Evolutionary conservation across 495 filamentous ascomycete genomes (phyloP).

Genomic region (Aspergillus egyptiacus): DNA sequence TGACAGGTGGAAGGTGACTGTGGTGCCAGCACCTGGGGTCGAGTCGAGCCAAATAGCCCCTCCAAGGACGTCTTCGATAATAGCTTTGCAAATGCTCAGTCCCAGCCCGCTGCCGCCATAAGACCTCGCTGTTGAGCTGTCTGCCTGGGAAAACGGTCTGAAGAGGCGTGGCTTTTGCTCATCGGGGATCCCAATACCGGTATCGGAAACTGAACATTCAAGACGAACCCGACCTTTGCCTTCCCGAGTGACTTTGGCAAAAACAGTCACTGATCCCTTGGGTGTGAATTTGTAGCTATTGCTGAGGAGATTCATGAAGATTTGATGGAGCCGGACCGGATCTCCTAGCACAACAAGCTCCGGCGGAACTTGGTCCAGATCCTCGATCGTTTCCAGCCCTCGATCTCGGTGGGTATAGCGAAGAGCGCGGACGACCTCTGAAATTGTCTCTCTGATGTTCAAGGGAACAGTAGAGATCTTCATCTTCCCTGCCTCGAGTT

Average conservation of each 20-base stretch:
- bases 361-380: constrained; percentile 56
- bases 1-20: constrained; percentile 74
- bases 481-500: constrained; percentile 94
- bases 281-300: constrained; percentile 95
- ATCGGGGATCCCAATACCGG: constrained; percentile 80
- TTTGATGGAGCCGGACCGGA: constrained; percentile 84
- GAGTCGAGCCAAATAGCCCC: constrained; percentile 80
- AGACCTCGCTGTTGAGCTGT: constrained; percentile 77
- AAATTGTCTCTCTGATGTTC: constrained; percentile 78
- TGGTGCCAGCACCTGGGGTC: constrained; percentile 68
- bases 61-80: constrained; percentile 85
- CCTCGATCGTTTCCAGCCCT: constrained; percentile 67
- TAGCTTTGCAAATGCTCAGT: constrained; percentile 88
- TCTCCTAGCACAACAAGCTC: constrained; percentile 81
- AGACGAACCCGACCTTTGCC: constrained; percentile 62
- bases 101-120: constrained; percentile 89
- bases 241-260: constrained; percentile 63
- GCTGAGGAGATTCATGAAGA: constrained; percentile 86
- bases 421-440: constrained; percentile 78
- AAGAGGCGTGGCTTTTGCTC: constrained; percentile 80
- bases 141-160: constrained; percentile 85
- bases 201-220: constrained; percentile 83
- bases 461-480: constrained; percentile 82
- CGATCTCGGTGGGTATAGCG: constrained; percentile 79
- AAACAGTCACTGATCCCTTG: constrained; percentile 75